These are phyloP conservation scores for Thelonectria rubi DNA, from an alignment of 2,329 filamentous ascomycete genomes.

Conservation along the genomic window DNA sequence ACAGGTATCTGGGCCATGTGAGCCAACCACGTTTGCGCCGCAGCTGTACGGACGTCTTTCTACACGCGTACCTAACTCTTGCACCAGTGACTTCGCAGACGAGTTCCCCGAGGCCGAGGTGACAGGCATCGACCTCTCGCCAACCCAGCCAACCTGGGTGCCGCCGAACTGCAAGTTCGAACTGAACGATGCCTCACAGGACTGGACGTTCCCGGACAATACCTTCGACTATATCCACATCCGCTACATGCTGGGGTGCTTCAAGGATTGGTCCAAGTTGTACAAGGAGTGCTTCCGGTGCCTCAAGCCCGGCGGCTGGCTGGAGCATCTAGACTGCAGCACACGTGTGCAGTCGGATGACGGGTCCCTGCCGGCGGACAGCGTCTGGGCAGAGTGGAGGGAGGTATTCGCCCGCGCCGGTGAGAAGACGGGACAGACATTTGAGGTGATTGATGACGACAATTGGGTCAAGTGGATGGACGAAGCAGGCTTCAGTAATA, in stretches of 20 bases:
- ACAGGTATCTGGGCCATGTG: slow-evolving; percentile 14
- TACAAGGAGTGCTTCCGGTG: slow-evolving; percentile 60
- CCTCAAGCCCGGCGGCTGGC: slow-evolving; percentile 62
- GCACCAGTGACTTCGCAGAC: slow-evolving; percentile 57
- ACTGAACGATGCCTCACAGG: slow-evolving; percentile 42
- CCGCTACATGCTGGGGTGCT: slow-evolving; percentile 62
- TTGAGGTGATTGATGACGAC: slow-evolving; percentile 13
- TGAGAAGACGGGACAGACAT: slow-evolving; percentile 37
- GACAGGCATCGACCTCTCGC: slow-evolving; percentile 61
- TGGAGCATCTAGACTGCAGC: slow-evolving; percentile 29
- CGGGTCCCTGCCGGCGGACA: slow-evolving; percentile 37
- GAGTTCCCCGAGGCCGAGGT: slow-evolving; percentile 54
- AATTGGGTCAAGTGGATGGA: background rate
- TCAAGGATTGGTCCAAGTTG: slow-evolving; percentile 63
- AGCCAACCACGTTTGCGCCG: background rate
- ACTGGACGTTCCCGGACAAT: slow-evolving; percentile 36
- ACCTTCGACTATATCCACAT: slow-evolving; percentile 69
- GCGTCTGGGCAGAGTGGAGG: slow-evolving; percentile 34
- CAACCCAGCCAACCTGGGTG: slow-evolving; percentile 53
- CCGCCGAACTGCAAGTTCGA: slow-evolving; percentile 52
- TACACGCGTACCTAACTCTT: background rate
- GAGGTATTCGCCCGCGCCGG: slow-evolving; percentile 11
- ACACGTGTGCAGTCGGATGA: slow-evolving; percentile 38
- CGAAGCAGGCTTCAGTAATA: background rate
- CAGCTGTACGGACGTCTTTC: too few species aligned